These are phyloP conservation scores for Trichoderma sp. DNA, from an alignment of 2,329 filamentous ascomycete species.

Conservation along the genomic window DNA sequence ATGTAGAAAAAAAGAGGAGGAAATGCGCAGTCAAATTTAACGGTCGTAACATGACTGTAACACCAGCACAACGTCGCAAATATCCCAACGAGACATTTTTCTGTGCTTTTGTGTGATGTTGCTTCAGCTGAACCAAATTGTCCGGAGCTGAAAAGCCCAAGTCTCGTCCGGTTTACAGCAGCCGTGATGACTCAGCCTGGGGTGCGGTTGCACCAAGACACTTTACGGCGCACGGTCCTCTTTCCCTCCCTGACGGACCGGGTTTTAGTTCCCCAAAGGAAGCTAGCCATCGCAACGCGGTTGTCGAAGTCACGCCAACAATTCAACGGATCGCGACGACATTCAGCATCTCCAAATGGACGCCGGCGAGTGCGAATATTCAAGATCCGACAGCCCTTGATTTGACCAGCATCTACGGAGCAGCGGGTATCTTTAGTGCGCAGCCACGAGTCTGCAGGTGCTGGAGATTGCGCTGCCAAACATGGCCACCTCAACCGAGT, in stretches of 20 bases:
- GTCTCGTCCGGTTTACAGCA: not conserved
- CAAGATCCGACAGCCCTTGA: not conserved
- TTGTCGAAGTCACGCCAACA: not conserved
- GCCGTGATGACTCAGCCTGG: not conserved
- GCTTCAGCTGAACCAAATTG: not conserved
- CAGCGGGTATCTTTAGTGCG: not conserved
- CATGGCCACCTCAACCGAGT: constrained; percentile 28
- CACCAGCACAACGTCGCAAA: not conserved
- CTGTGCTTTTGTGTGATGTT: not conserved
- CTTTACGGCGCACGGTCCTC: not conserved
- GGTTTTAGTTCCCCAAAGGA: not conserved
- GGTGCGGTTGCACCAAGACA: not conserved
- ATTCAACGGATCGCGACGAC: constrained; percentile 3
- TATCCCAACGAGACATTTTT: not conserved
- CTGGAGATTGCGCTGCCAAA: not conserved
- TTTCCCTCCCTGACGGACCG: not conserved
- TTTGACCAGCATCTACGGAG: not conserved
- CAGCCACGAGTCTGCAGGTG: not conserved
- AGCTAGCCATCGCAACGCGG: constrained; percentile 14
- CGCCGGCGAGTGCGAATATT: not conserved
- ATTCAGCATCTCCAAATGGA: constrained; percentile 11
- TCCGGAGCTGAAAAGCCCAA: not conserved
- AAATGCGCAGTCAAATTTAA: not conserved
- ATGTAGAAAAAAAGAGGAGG: not conserved
- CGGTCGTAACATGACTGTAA: not conserved